Evolutionary conservation across 495 filamentous ascomycete species (phyloP), one percentile per base, ranked within the genome.

Genomic region (Polyplosphaeria fusca): DNA sequence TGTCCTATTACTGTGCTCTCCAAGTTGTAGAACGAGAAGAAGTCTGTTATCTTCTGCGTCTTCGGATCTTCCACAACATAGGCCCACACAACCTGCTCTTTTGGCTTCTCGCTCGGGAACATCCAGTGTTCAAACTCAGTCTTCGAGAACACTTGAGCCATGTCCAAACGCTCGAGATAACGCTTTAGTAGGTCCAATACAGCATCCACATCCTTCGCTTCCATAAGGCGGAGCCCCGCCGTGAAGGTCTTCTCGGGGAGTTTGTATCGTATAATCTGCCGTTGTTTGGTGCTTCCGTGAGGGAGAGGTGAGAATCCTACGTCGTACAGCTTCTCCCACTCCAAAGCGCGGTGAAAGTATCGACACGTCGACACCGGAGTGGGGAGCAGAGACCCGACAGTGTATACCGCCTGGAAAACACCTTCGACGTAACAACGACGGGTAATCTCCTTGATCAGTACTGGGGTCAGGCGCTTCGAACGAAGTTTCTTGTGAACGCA

Each of bases 401-500:
- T 98, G 72, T 96, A 96, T 65, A 97, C 88, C 30, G 92, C 94
- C 70, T 96, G 92, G 76, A 83, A 97, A 57, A 95, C 86, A 2
- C 83, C 86, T 37, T 82, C 76, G 22, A 86, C 66, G 69, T 97
- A 92, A 74, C 88, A 91, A 44, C 88, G 81, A 18, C 93, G 85
- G 9, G 93, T 96, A 67, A 98, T 90, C 68, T 97, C 93, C 68
- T 96, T 94, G 74, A 98, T 98, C 37, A 98, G 80, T 3, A 95
- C 86, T 0, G 93, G 93, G 0, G 93, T 81, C 35, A 98, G 80
- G 11, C 94, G 84, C 73, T 98, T 96, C 13, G 86, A 83, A 38
- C 94, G 87, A 7, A 98, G 83, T 72, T 96, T 97, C 77, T 96
- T 97, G 78, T 97, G 94, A 58, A 97, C 83, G 69, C 89, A 94